Evolutionary conservation across 805 yeast genomes (phyloP).

Genomic region (Hagleromyces aurorensis): DNA sequence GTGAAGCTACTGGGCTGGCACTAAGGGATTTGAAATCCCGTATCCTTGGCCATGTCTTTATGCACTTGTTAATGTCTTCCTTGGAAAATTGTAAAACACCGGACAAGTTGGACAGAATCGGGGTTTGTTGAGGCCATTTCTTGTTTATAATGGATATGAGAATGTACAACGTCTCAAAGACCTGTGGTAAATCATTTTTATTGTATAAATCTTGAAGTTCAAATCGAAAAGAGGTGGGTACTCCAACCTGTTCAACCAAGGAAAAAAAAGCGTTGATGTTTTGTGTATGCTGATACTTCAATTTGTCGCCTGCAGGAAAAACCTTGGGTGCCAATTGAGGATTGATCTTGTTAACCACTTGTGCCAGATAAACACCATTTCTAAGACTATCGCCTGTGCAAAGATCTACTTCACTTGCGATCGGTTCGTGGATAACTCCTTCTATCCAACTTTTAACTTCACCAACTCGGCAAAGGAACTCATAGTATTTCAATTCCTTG

Average conservation of each 20-base stretch:
- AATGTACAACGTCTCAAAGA: conserved; percentile 88
- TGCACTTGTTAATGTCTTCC: conserved; percentile 62
- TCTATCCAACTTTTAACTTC: conserved; percentile 83
- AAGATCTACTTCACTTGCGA: conserved; percentile 51
- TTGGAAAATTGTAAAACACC: conserved; percentile 53
- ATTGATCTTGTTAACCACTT: conserved; percentile 61
- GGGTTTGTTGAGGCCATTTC: conserved; percentile 45
- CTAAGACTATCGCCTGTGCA: conserved; percentile 52
- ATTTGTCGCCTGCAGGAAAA: conserved; percentile 47
- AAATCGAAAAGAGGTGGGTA: conserved; percentile 84
- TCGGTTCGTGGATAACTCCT: conserved; percentile 45
- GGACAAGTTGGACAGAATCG: conserved; percentile 53
- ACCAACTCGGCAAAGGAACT: conserved; percentile 69
- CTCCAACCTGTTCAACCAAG: conserved; percentile 56
- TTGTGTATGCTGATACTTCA: conserved; percentile 87
- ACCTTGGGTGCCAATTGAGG: conserved; percentile 54
- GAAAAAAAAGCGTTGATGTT: conserved; percentile 79
- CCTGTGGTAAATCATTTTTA: conserved; percentile 85
- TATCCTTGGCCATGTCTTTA: conserved; percentile 52
- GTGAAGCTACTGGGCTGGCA: conserved; percentile 26
- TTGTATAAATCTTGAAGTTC: conserved; percentile 92
- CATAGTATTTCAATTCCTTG: conserved; percentile 54
- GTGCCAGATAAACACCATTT: conserved; percentile 82
- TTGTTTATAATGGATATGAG: conserved; percentile 62
- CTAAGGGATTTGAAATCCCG: conserved; percentile 67